Percentiles rank a stretch among this genome's conserved stretches.
Conservation (phyloP, 495 filamentous ascomycete genomes). For the Hypoxylon intermedium region DNA sequence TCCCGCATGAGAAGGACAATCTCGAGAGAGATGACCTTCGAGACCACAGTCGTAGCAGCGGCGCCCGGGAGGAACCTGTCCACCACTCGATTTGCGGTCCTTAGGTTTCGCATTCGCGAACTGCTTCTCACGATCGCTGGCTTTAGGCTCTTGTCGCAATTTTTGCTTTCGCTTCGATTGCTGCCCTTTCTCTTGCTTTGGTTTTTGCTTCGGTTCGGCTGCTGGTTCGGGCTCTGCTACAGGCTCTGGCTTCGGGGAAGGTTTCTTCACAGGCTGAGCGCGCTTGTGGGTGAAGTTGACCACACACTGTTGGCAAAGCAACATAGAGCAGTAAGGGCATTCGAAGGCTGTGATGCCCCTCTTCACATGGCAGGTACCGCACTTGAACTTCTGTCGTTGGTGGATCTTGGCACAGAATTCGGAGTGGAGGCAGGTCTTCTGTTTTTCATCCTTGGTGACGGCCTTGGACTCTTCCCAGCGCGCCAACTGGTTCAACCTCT, state of each 20-base stretch:
- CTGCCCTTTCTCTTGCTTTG: neutral
- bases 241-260: neutral
- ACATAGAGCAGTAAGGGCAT: constrained; percentile 38
- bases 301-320: constrained; percentile 41
- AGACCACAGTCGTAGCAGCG: no score
- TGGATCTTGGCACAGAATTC: constrained; percentile 35
- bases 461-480: constrained; percentile 25
- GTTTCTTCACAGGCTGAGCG: neutral
- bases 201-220: no score
- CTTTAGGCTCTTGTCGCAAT: neutral
- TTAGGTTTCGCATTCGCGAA: no score
- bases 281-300: constrained; percentile 24
- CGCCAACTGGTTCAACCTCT: constrained; percentile 20
- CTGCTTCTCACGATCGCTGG: neutral
- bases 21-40: no score
- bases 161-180: neutral
- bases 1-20: no score
- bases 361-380: constrained; percentile 31
- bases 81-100: no score
- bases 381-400: constrained; percentile 41
- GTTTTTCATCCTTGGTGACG: constrained; percentile 24
- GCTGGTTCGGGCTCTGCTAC: neutral
- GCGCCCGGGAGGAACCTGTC: no score
- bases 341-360: constrained; percentile 38
- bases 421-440: constrained; percentile 32